Evolutionary conservation across 352 stramenopile genomes (phyloP).

Genomic region (Elongisporangium anandrum): DNA sequence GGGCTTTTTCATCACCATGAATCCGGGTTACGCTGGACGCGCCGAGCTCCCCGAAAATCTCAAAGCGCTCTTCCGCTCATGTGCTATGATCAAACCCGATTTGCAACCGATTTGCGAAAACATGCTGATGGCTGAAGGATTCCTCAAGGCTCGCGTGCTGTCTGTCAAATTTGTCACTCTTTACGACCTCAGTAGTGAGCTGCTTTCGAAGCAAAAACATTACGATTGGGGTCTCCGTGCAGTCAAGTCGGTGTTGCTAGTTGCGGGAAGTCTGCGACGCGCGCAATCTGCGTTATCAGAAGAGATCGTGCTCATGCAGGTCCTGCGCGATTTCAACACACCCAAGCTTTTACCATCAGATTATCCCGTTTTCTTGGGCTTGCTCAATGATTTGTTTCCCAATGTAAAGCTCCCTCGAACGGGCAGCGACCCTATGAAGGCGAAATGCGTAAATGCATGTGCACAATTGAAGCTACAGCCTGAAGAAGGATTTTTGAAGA

Average conservation of each 20-base stretch:
- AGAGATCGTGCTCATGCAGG: constrained; percentile 93
- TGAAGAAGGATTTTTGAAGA: constrained; percentile 95
- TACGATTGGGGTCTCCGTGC: constrained; percentile 95
- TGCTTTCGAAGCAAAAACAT: constrained; percentile 87
- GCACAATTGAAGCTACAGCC: constrained; percentile 78
- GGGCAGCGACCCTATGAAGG: constrained; percentile 41
- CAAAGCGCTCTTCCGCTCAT: constrained; percentile 90
- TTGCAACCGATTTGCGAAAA: constrained; percentile 92
- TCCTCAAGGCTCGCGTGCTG: constrained; percentile 76
- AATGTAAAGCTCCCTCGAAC: constrained; percentile 27
- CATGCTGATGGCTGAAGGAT: constrained; percentile 94
- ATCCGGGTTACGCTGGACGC: constrained; percentile 89
- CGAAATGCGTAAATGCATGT: constrained; percentile 47
- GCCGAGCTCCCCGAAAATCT: constrained; percentile 92
- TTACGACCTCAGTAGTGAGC: constrained; percentile 82
- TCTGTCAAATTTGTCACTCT: constrained; percentile 90
- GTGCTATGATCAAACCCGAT: constrained; percentile 91
- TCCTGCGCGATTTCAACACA: constrained; percentile 95
- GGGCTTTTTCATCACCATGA: constrained; percentile 95
- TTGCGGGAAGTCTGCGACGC: constrained; percentile 92
- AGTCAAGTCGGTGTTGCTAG: constrained; percentile 95
- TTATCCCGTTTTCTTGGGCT: constrained; percentile 91
- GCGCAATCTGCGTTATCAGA: constrained; percentile 78
- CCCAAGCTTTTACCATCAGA: constrained; percentile 91
- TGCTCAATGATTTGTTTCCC: constrained; percentile 94